phyloP scores from a whole-genome alignment of 192 early-diverging fungal species.

The Backusella macrospora region DNA sequence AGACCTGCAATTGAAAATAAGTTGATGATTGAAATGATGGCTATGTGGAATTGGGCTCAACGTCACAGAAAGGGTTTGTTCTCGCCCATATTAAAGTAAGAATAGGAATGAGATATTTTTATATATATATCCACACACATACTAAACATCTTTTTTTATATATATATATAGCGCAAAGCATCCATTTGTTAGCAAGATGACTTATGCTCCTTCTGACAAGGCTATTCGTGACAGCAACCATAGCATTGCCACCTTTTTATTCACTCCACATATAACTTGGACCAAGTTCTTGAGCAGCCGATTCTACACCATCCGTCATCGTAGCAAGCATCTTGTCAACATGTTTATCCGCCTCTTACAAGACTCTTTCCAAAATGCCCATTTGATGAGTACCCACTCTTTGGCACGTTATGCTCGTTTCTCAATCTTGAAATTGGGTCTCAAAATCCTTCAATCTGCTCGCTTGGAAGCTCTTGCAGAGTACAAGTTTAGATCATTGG shows the following conservation, averaged over 20 bases:
- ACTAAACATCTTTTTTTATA: background rate
- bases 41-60: constrained; percentile 83
- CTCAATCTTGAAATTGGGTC: constrained; percentile 71
- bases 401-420: constrained; percentile 80
- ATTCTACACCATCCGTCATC: constrained; percentile 81
- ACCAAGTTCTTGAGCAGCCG: constrained; percentile 85
- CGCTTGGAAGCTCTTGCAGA: constrained; percentile 65
- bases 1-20: constrained; percentile 71
- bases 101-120: background rate
- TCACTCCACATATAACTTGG: constrained; percentile 79
- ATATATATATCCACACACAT: too few relatives aligned
- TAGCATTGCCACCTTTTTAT: constrained; percentile 59
- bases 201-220: constrained; percentile 89
- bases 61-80: constrained; percentile 84
- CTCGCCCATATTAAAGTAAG: constrained; percentile 54
- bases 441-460: constrained; percentile 73
- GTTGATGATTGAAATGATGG: constrained; percentile 83
- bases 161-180: constrained; percentile 52
- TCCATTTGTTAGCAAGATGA: constrained; percentile 91
- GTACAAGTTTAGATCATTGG: constrained; percentile 62
- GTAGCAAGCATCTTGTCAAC: constrained; percentile 71
- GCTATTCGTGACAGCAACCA: constrained; percentile 64
- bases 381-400: constrained; percentile 62
- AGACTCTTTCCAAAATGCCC: constrained; percentile 63
- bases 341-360: constrained; percentile 82